Conservation (phyloP, 805 yeast genomes). For the Ogataea pini region DNA sequence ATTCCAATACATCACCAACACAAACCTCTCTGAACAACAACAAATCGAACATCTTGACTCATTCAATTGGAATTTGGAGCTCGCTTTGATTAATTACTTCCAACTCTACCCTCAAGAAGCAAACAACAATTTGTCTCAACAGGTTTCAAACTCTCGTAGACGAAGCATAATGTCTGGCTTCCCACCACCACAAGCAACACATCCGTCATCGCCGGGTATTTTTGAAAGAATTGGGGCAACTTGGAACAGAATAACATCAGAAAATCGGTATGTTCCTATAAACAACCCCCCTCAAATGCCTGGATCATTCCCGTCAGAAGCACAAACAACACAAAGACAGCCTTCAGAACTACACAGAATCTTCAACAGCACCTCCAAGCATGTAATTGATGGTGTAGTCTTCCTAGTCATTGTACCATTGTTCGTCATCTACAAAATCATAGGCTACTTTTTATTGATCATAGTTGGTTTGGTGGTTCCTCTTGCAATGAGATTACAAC, state of each 20-base stretch:
- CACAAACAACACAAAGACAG: conserved; percentile 6
- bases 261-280: conserved; percentile 9
- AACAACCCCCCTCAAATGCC: conserved; percentile 19
- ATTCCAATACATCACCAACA: conserved; percentile 22
- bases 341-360: conserved; percentile 28
- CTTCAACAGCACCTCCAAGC: conserved; percentile 16
- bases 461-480: conserved; percentile 27
- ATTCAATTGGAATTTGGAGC: conserved; percentile 31
- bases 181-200: background rate
- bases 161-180: conserved; percentile 9
- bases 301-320: conserved; percentile 24
- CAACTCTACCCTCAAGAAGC: conserved; percentile 26
- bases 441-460: conserved; percentile 21
- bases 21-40: conserved; percentile 18
- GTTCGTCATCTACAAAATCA: conserved; percentile 23
- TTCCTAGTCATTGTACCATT: conserved; percentile 30
- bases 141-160: conserved; percentile 11
- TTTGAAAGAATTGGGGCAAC: conserved; percentile 2
- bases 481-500: conserved; percentile 24
- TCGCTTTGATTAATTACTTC: conserved; percentile 27
- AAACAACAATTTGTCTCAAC: conserved; percentile 10
- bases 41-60: conserved; percentile 24
- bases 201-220: background rate
- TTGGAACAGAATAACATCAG: conserved; percentile 4
- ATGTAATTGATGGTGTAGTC: conserved; percentile 15